phyloP scores from a whole-genome alignment of 2,329 filamentous ascomycete genomes.

The Hansfordia pulvinata region DNA sequence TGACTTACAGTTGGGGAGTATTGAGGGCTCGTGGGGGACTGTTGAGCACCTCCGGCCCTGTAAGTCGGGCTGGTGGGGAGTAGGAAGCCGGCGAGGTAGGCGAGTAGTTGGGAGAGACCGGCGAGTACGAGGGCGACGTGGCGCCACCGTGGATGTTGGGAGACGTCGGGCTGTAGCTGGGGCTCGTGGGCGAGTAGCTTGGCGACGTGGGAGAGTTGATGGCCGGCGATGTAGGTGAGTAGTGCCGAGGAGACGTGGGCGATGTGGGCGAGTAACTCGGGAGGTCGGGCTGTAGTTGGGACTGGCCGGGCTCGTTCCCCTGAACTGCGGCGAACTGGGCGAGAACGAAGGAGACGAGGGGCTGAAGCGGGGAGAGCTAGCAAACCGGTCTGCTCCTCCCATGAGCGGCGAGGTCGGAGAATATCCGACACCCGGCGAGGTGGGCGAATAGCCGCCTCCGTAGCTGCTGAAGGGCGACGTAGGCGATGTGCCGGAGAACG shows the following conservation, averaged over 20 bases:
- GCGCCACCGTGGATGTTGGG: conserved; percentile 48
- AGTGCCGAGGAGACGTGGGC: conserved; percentile 6
- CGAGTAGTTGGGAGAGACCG: conserved; percentile 43
- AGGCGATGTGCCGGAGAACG: conserved; percentile 58
- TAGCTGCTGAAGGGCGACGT: conserved; percentile 47
- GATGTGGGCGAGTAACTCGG: conserved; percentile 27
- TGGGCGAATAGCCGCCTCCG: conserved; percentile 56
- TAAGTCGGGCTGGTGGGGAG: conserved; percentile 54
- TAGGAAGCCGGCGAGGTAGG: conserved; percentile 66
- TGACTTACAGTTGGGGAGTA: conserved; percentile 50
- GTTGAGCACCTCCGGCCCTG: conserved; percentile 37
- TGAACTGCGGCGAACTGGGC: conserved; percentile 26
- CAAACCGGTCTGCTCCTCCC: conserved; percentile 38
- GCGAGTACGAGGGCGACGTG: conserved; percentile 41
- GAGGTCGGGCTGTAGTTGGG: conserved; percentile 54
- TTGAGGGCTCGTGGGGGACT: conserved; percentile 54
- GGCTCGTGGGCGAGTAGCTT: conserved; percentile 32
- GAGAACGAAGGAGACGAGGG: conserved; percentile 51
- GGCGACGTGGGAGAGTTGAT: conserved; percentile 58
- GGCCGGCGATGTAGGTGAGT: conserved; percentile 32
- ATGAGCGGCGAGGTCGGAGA: conserved; percentile 64
- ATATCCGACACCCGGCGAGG: conserved; percentile 61
- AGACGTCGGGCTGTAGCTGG: conserved; percentile 52
- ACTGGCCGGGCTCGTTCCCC: conserved; percentile 28
- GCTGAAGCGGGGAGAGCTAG: conserved; percentile 49